Conservation (phyloP, 495 filamentous ascomycete species). For the Haplographium delicatum region DNA sequence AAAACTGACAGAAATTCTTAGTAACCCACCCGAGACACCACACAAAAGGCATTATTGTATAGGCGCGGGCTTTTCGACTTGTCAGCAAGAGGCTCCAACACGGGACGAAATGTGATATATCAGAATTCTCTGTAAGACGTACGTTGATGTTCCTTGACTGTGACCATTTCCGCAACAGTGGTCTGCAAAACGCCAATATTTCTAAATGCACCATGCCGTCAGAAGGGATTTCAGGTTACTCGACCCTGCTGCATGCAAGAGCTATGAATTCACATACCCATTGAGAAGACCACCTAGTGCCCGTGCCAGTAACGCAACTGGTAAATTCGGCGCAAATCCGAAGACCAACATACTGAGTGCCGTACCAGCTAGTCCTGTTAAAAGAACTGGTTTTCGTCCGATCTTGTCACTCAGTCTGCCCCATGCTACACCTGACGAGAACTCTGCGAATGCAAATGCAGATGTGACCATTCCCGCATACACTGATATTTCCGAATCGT, state of each 20-base stretch:
- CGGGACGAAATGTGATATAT: background rate
- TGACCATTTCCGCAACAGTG: conserved; percentile 89
- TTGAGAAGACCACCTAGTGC: conserved; percentile 90
- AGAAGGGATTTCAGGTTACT: conserved; percentile 3
- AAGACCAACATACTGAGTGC: conserved; percentile 91
- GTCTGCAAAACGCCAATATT: conserved; percentile 70
- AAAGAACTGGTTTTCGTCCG: conserved; percentile 86
- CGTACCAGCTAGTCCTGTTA: conserved; percentile 83
- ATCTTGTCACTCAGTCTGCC: conserved; percentile 87
- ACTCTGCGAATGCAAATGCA: conserved; percentile 93
- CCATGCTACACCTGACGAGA: conserved; percentile 85
- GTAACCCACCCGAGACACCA: conserved; percentile 80
- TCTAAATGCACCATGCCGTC: conserved; percentile 12
- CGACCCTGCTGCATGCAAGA: background rate
- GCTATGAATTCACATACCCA: conserved; percentile 51
- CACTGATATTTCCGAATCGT: conserved; percentile 74
- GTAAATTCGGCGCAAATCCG: conserved; percentile 81
- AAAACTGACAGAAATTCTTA: conserved; percentile 1
- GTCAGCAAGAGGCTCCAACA: conserved; percentile 5
- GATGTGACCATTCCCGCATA: conserved; percentile 98
- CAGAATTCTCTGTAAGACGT: conserved; percentile 33
- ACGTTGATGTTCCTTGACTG: conserved; percentile 87
- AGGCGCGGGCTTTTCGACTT: conserved; percentile 63
- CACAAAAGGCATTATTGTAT: conserved; percentile 94
- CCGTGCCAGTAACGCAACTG: conserved; percentile 78